Evolutionary conservation across 352 stramenopile genomes (phyloP), one percentile per base, ranked within the genome.

Genomic region (Globisporangium alternatum): DNA sequence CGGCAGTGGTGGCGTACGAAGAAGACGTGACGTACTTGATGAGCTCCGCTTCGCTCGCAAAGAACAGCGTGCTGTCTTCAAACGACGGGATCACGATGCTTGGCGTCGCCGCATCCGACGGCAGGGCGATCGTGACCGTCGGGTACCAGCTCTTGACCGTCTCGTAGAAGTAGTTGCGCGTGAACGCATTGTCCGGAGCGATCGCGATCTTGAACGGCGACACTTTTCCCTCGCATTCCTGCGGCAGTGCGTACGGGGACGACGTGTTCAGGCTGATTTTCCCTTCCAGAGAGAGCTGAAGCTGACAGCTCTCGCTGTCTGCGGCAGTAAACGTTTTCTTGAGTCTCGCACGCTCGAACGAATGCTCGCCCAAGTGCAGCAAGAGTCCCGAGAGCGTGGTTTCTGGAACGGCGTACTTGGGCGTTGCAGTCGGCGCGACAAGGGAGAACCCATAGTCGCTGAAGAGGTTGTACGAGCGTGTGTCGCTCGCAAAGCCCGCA

Each of bases 361-460:
- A 80, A 6, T 66, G 60, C 54, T 78, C 63, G 33, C 57, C 71
- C 58, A 90, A 56, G 33, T 79, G 67, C 45, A 92, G 70, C 56
- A 90, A 57, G 15, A 90, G 68, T 0, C 81, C 80, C 5, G 81
- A 76, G 39, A 92, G 71, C 5, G 76, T 87, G 6, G 81, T 84
- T 72, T 92, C 83, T 2, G 72, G 80, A 2, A 81, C 70, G 17
- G 70, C 74, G 55, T 83, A 81, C 53, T 71, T 57, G 9, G 76
- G 63, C 19, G 76, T 74, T 3, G 72, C 67, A 17, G 21, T 30
- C 15, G 70, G 69, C 2, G 70, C 65, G 35, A 88, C 53, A 13
- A 84, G 51, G 0, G 75, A 70, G 54, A 68, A 74, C 0, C 77
- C 78, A 12, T 63, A 45, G 0, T 60, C 62, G 22, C 67, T 68